These are phyloP conservation scores for Neurospora crassa DNA, from an alignment of 2,329 filamentous ascomycete genomes.

Conservation along the genomic window DNA sequence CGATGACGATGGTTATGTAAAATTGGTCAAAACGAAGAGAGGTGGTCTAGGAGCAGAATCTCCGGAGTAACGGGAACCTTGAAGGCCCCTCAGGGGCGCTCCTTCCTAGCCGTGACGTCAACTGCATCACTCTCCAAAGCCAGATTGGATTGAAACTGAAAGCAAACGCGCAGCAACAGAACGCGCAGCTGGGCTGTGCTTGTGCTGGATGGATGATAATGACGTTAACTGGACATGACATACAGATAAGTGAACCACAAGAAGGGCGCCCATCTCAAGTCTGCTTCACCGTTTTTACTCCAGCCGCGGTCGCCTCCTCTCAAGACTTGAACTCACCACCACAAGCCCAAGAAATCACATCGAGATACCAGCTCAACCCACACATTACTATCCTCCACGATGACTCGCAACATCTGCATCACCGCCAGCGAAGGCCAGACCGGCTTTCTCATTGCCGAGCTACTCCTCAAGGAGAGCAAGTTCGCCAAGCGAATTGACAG, in stretches of 20 bases:
- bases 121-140: not conserved
- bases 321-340: not conserved
- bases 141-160: not conserved
- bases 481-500: slow-evolving; percentile 33
- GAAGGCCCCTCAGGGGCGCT: not conserved
- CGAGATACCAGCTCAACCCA: not conserved
- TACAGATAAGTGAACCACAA: not conserved
- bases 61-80: not conserved
- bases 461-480: slow-evolving; percentile 32
- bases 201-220: not conserved
- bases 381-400: slow-evolving; percentile 12
- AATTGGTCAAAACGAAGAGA: not conserved
- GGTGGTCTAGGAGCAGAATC: not conserved
- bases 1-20: not conserved
- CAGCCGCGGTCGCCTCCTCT: not conserved
- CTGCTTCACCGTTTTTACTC: not conserved
- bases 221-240: not conserved
- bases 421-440: slow-evolving; percentile 41
- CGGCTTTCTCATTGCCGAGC: slow-evolving; percentile 39
- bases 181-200: not conserved
- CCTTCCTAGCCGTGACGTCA: not conserved
- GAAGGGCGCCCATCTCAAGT: not conserved
- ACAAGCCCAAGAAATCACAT: not conserved
- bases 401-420: slow-evolving; percentile 39
- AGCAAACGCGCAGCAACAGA: not conserved